Evolutionary conservation across 208 protist species (phyloP).

Genomic region (Novymonas esmeraldas): DNA sequence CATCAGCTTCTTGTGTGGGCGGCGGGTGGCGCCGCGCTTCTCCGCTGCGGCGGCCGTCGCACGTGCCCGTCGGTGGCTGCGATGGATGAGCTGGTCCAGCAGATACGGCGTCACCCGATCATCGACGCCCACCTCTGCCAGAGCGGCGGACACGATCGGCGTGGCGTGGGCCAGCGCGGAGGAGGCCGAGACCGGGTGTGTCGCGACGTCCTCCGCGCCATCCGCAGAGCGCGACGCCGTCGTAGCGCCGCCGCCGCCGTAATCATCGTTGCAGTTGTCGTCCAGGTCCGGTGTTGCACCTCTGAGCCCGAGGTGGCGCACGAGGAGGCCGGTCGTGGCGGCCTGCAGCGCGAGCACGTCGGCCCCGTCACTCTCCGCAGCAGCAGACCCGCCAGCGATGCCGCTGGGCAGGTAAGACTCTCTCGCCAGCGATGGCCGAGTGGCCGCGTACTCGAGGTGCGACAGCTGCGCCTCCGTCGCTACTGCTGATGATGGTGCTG

Average conservation of each 20-base stretch:
- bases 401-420: slow-evolving; percentile 26
- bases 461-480: slow-evolving; percentile 19
- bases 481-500: not conserved
- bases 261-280: not conserved
- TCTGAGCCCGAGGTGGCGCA: slow-evolving; percentile 17
- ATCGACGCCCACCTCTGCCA: slow-evolving; percentile 29
- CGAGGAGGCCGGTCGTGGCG: slow-evolving; percentile 24
- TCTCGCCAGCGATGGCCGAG: slow-evolving; percentile 5
- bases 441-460: slow-evolving; percentile 24
- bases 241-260: too few species aligned
- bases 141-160: slow-evolving; percentile 22
- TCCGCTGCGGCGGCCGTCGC: slow-evolving; percentile 5
- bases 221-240: not conserved
- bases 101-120: slow-evolving; percentile 25
- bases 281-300: not conserved
- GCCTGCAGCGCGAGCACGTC: slow-evolving; percentile 23
- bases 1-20: not conserved
- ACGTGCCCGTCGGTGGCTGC: slow-evolving; percentile 4
- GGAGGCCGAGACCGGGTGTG: not conserved
- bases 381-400: too few species aligned
- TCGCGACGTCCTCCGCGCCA: not conserved
- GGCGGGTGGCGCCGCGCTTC: not conserved
- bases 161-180: not conserved
- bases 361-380: not conserved
- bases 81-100: slow-evolving; percentile 26